phyloP scores from a whole-genome alignment of 2,329 filamentous ascomycete species.

The Trichoderma semiorbis region DNA sequence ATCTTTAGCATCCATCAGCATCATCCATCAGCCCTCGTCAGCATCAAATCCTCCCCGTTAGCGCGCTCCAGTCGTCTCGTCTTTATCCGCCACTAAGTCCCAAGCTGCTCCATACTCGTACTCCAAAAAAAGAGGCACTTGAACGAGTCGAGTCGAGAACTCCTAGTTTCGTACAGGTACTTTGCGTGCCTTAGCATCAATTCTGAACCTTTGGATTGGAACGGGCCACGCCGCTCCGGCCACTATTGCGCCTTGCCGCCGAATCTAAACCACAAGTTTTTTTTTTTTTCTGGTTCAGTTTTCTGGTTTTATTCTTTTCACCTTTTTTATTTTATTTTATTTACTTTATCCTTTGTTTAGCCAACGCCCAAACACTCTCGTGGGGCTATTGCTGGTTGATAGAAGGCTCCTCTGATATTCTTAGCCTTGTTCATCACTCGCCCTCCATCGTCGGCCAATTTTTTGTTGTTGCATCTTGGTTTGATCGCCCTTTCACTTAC shows the following conservation, averaged over 20 bases:
- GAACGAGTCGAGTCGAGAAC: neutral
- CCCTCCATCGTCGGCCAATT: neutral
- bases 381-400: neutral
- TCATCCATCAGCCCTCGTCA: neutral
- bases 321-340: neutral
- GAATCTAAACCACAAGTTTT: conserved; percentile 3
- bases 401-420: neutral
- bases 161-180: neutral
- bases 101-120: neutral
- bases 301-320: neutral
- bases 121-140: neutral
- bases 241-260: conserved; percentile 8
- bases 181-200: neutral
- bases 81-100: conserved; percentile 1
- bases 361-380: neutral
- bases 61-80: neutral
- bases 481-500: neutral
- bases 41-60: neutral
- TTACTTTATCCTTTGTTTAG: neutral
- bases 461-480: neutral
- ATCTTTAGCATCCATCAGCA: neutral
- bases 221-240: conserved; percentile 14
- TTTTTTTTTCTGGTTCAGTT: neutral
- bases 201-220: conserved; percentile 8
- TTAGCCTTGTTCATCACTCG: neutral